phyloP scores from a whole-genome alignment of 2,329 filamentous ascomycete species.

The Pseudopyricularia javanii region DNA sequence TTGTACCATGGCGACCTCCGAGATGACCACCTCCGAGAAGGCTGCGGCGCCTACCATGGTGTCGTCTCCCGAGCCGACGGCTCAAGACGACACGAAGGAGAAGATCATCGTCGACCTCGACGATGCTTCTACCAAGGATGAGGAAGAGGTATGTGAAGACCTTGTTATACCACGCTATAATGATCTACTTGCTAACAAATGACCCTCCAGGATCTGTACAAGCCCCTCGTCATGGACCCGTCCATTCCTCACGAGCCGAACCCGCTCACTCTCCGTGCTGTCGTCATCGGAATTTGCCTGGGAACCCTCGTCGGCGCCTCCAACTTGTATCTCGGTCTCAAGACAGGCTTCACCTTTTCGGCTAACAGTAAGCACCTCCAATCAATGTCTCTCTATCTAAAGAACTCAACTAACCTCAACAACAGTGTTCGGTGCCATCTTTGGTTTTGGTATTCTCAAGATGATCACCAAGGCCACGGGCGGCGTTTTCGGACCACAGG shows the following conservation, averaged over 20 bases:
- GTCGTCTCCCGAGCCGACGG: constrained; percentile 5
- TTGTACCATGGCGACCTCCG: no score
- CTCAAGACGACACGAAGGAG: constrained; percentile 15
- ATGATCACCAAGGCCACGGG: constrained; percentile 40
- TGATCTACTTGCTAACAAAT: not conserved
- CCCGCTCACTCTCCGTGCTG: constrained; percentile 42
- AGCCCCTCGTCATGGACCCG: constrained; percentile 23
- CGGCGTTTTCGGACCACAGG: constrained; percentile 40
- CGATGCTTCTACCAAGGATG: not conserved
- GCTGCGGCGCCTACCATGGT: constrained; percentile 19
- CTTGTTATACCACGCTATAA: not conserved
- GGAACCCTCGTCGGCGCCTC: constrained; percentile 49
- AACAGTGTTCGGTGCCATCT: constrained; percentile 43
- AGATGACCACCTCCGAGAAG: no score
- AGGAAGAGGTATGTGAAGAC: not conserved
- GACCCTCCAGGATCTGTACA: constrained; percentile 25
- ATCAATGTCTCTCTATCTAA: no score
- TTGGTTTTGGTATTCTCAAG: constrained; percentile 45
- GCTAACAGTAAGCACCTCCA: no score
- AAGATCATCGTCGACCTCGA: constrained; percentile 7
- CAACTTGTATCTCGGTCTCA: constrained; percentile 47
- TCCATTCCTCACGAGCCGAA: constrained; percentile 25
- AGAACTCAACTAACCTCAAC: no score
- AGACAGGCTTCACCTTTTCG: constrained; percentile 37
- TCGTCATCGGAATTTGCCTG: constrained; percentile 40